Evolutionary conservation across 2,329 filamentous ascomycete genomes (phyloP).

Genomic region (Talaromyces sp.): DNA sequence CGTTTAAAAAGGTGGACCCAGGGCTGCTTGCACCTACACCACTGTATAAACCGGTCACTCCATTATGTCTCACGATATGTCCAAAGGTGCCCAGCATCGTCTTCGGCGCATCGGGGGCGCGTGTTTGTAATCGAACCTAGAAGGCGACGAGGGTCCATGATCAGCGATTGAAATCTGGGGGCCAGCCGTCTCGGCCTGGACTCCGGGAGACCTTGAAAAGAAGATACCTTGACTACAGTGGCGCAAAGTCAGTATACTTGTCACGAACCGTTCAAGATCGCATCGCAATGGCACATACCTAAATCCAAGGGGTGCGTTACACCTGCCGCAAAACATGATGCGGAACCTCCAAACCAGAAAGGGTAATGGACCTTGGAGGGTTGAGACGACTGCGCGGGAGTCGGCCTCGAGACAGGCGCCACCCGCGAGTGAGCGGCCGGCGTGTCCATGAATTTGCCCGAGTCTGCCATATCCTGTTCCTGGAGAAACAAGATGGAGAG

Average conservation of each 20-base stretch:
- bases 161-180: slow-evolving; percentile 8
- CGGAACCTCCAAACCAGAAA: slow-evolving; percentile 96
- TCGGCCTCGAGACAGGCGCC: slow-evolving; percentile 19
- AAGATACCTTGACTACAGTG: slow-evolving; percentile 57
- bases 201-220: not conserved
- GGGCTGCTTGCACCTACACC: slow-evolving; percentile 58
- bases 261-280: not conserved
- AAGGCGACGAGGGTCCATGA: slow-evolving; percentile 18
- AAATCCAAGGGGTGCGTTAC: slow-evolving; percentile 94
- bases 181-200: slow-evolving; percentile 4
- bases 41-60: slow-evolving; percentile 79
- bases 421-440: slow-evolving; percentile 21
- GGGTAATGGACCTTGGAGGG: slow-evolving; percentile 60
- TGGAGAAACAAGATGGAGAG: slow-evolving; percentile 19
- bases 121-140: slow-evolving; percentile 85
- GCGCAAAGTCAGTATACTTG: slow-evolving; percentile 24
- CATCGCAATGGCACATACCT: slow-evolving; percentile 57
- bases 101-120: slow-evolving; percentile 71
- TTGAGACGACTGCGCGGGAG: slow-evolving; percentile 14
- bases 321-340: slow-evolving; percentile 85
- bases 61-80: slow-evolving; percentile 76
- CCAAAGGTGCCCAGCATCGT: slow-evolving; percentile 84
- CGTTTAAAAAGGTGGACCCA: not conserved
- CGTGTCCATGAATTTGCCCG: slow-evolving; percentile 35
- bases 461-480: slow-evolving; percentile 37